Evolutionary conservation across 768 basidiomycete species (phyloP).

Genomic region (Xerocomellus intermedius): DNA sequence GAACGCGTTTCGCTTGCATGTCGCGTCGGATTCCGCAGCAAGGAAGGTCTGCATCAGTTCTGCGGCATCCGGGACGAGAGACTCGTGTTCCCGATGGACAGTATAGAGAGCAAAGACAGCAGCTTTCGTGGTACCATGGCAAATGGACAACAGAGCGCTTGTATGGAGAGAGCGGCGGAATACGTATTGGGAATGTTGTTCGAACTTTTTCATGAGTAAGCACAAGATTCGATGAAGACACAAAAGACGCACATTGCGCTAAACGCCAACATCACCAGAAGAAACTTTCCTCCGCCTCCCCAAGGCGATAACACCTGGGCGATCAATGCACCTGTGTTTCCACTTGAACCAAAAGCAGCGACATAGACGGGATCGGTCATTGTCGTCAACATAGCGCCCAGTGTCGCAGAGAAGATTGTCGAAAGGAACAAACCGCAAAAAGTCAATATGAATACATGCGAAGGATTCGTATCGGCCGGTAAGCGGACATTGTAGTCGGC

Average conservation of each 20-base stretch:
- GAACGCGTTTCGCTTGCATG: constrained; percentile 96
- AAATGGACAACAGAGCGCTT: constrained; percentile 43
- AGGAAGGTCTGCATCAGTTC: constrained; percentile 97
- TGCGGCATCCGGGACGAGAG: constrained; percentile 94
- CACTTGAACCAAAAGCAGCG: constrained; percentile 36
- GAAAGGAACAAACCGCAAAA: constrained; percentile 53
- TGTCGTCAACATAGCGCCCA: constrained; percentile 43
- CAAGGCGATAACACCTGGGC: too few relatives aligned
- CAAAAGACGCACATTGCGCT: constrained; percentile 37
- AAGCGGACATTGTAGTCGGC: constrained; percentile 56
- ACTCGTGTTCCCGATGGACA: constrained; percentile 91
- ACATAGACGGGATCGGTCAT: constrained; percentile 41
- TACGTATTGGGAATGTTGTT: constrained; percentile 47
- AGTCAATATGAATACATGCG: constrained; percentile 47
- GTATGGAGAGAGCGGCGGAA: constrained; percentile 46
- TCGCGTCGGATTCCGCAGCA: constrained; percentile 91
- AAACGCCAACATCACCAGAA: constrained; percentile 42
- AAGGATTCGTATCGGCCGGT: constrained; percentile 41
- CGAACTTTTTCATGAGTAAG: constrained; percentile 22
- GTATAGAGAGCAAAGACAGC: constrained; percentile 95
- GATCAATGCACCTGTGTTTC: too few relatives aligned
- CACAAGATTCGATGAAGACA: background rate
- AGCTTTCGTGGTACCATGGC: constrained; percentile 72
- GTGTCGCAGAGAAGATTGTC: constrained; percentile 34
- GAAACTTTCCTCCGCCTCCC: too few relatives aligned